Conservation (phyloP, 2,329 filamentous ascomycete genomes). For the Lasiodiplodia citricola region DNA sequence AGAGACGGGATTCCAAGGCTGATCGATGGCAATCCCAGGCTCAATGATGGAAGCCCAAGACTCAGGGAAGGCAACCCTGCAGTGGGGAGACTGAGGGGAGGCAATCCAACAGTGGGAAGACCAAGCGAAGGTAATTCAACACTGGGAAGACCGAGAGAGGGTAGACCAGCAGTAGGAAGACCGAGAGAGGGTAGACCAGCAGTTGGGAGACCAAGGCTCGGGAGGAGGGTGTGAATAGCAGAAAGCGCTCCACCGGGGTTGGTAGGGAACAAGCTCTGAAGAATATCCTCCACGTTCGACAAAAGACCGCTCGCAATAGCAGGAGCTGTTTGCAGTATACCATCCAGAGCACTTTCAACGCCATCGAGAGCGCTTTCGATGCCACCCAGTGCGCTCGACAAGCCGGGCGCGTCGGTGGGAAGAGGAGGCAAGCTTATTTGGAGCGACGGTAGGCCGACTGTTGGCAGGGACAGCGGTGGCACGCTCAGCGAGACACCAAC, state of each 20-base stretch:
- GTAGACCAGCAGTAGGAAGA: no score
- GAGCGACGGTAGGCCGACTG: neutral
- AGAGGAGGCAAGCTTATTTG: neutral
- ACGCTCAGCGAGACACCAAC: neutral
- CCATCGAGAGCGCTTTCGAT: neutral
- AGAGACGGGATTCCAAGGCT: neutral
- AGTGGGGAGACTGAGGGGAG: no score
- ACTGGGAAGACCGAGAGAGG: neutral
- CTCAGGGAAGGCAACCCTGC: neutral
- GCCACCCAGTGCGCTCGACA: conserved; percentile 2
- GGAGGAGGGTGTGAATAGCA: neutral
- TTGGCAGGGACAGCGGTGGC: neutral
- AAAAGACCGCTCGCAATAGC: neutral
- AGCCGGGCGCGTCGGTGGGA: neutral
- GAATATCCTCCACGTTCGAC: neutral
- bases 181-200: neutral
- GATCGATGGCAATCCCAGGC: neutral
- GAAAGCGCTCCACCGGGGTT: neutral
- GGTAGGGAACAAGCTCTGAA: conserved; percentile 2
- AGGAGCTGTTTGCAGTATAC: neutral
- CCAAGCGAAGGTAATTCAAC: no score
- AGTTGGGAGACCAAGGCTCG: neutral
- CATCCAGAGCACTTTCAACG: neutral
- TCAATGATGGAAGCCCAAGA: neutral
- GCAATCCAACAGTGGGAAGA: no score